These are phyloP conservation scores for Haplosporangium sp. DNA, from an alignment of 371 early-diverging fungal genomes.

Conservation along the genomic window DNA sequence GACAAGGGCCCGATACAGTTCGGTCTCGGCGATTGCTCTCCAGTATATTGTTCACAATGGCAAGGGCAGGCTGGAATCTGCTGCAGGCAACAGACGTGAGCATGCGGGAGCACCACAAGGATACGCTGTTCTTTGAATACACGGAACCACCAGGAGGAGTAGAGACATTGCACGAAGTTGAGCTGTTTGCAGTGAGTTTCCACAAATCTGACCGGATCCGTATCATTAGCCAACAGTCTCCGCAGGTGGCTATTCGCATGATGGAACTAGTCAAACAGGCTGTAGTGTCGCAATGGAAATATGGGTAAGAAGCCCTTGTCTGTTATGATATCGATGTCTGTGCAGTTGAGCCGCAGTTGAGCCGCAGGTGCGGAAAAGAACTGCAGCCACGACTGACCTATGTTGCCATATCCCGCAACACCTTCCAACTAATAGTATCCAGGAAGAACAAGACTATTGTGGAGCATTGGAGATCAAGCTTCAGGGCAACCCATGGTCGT, in stretches of 20 bases:
- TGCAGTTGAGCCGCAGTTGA: too few relatives aligned
- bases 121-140: constrained; percentile 34
- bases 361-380: too few relatives aligned
- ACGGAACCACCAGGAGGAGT: not conserved
- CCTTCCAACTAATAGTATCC: constrained; percentile 10
- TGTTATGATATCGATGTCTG: not conserved
- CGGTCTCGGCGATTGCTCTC: constrained; percentile 23
- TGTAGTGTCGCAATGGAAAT: constrained; percentile 30
- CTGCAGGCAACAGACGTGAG: constrained; percentile 25
- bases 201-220: constrained; percentile 26
- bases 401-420: too few relatives aligned
- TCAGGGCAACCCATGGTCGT: constrained; percentile 23
- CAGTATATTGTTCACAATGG: constrained; percentile 23
- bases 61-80: constrained; percentile 33
- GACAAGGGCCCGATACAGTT: constrained; percentile 23
- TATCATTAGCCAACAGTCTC: constrained; percentile 10
- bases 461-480: constrained; percentile 31
- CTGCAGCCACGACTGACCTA: too few relatives aligned
- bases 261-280: constrained; percentile 28
- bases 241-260: constrained; percentile 4
- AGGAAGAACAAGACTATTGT: constrained; percentile 14
- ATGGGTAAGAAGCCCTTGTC: constrained; percentile 12
- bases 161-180: constrained; percentile 1
- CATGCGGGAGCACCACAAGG: constrained; percentile 20
- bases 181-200: constrained; percentile 36